Evolutionary conservation across 495 filamentous ascomycete species (phyloP), one percentile per base, ranked within the genome.

Genomic region (Darksidea phi): DNA sequence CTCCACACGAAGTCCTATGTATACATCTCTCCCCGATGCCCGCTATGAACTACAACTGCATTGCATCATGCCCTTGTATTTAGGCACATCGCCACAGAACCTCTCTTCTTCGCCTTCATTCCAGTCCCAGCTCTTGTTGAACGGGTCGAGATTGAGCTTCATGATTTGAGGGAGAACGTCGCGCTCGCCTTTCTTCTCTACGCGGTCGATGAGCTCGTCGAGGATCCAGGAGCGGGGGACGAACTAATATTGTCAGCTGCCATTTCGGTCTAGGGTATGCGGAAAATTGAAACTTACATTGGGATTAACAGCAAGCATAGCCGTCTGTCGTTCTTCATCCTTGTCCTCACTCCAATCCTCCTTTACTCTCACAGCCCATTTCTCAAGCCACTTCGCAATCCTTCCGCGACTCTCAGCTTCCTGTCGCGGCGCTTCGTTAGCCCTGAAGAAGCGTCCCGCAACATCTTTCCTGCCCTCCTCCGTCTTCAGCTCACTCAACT

Each of bases 1-100:
- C n/a, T n/a, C n/a, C n/a, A n/a, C n/a, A n/a, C n/a, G 51, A 11
- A 3, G 51, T n/a, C 3, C 10, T n/a, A 42, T 38, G 2, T 38
- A 23, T 28, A 17, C 13, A n/a, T n/a, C n/a, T n/a, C n/a, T n/a
- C n/a, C n/a, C n/a, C n/a, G n/a, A n/a, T n/a, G n/a, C n/a, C n/a
- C n/a, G n/a, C 55, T 63, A 69, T 24, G 76, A 78, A 52, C 81
- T 84, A 72, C 94, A 98, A 70, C 88, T 92, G 75, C 94, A 98
- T 79, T 96, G 93, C 83, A 95, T 84, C 42, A 85, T 88, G 67
- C 89, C 80, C 72, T 82, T 82, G 42, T 76, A 74, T 73, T 77
- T 85, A 10, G 94, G 94, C 53, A 96, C 90, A 77, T 96, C 91
- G 8, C 90, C 86, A 59, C 86, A 92, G 77, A 88, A 96, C 66